phyloP scores from a whole-genome alignment of 805 yeast species.

The Ascoidea tarda region DNA sequence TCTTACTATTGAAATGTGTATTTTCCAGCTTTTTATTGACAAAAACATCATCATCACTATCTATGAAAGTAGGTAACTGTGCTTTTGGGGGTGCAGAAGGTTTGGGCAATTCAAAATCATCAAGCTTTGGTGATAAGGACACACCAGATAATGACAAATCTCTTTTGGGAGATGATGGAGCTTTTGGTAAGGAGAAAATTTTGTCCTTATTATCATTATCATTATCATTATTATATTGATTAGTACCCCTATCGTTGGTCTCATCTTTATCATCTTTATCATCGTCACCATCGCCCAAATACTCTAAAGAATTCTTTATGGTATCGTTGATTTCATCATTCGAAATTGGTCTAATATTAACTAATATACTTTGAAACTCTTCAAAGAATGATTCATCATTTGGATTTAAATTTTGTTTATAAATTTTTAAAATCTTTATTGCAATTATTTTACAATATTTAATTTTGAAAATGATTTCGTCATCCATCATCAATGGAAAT shows the following conservation, averaged over 20 bases:
- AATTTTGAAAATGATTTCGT: background rate
- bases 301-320: background rate
- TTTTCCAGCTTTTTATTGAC: background rate
- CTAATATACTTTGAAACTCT: background rate
- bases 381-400: background rate
- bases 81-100: too few species aligned
- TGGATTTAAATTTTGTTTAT: background rate
- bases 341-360: background rate
- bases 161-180: too few species aligned
- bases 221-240: background rate
- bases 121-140: background rate
- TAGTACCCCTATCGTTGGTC: background rate
- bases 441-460: background rate
- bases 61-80: background rate
- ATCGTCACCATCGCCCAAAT: background rate
- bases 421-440: too few species aligned
- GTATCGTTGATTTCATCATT: background rate
- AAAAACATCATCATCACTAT: background rate
- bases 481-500: background rate
- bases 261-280: background rate
- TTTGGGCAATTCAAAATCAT: background rate
- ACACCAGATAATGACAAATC: background rate
- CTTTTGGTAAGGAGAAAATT: background rate
- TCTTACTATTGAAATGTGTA: slow-evolving; percentile 2
- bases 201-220: background rate